These are phyloP conservation scores for Skeletonema tropicum DNA, from an alignment of 108 stramenopile species.

Conservation along the genomic window DNA sequence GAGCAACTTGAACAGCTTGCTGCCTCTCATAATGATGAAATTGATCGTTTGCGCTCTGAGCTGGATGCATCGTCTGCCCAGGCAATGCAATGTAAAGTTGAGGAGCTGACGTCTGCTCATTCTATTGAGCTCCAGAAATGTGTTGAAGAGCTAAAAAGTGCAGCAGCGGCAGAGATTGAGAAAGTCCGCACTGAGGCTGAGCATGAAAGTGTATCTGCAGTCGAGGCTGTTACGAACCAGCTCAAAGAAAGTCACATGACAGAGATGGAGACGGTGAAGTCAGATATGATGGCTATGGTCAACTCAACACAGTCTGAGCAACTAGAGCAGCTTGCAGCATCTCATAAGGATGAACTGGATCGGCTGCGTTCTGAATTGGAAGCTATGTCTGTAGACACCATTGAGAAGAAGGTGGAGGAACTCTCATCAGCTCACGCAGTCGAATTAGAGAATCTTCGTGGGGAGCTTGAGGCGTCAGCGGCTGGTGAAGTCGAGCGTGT, in stretches of 20 bases:
- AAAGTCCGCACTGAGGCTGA: constrained; percentile 9
- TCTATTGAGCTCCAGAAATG: constrained; percentile 16
- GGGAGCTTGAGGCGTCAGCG: neutral
- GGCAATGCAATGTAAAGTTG: constrained; percentile 14
- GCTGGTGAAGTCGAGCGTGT: constrained; percentile 15
- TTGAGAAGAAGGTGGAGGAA: constrained; percentile 19
- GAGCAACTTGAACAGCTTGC: constrained; percentile 6
- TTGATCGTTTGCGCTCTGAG: constrained; percentile 2
- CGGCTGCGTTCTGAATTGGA: constrained; percentile 5
- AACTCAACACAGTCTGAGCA: constrained; percentile 12
- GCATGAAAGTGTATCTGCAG: constrained; percentile 8
- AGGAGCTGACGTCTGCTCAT: constrained; percentile 21
- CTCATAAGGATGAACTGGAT: constrained; percentile 4
- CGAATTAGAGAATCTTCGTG: constrained; percentile 10
- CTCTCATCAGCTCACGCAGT: neutral
- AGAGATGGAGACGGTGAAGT: constrained; percentile 12
- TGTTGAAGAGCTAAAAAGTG: neutral
- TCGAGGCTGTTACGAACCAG: constrained; percentile 14
- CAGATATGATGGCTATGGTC: constrained; percentile 5
- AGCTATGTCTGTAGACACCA: constrained; percentile 1
- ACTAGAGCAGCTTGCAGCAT: neutral
- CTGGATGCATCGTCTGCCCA: constrained; percentile 11
- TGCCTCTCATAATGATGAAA: neutral
- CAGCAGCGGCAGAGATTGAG: constrained; percentile 8
- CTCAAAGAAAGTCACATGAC: neutral